Evolutionary conservation across 1,284 basidiomycete genomes (phyloP), one percentile per base, ranked within the genome.

Genomic region (Marasmius sp.): DNA sequence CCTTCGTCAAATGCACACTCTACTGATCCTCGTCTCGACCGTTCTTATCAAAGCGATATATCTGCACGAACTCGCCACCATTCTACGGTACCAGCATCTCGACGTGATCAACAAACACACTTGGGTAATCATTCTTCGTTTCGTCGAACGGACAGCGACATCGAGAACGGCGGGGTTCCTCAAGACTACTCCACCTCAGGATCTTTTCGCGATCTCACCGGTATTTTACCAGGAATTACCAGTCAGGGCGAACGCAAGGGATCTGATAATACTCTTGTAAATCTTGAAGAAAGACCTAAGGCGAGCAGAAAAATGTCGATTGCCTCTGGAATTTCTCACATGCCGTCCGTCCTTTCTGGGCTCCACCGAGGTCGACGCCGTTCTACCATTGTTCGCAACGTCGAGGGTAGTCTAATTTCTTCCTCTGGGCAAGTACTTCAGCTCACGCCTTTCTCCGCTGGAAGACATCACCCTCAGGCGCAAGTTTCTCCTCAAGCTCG

Each of bases 401-500:
- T 77, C 14, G 73, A 78, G 73, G 76, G 79, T 78, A 56, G 20
- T 63, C 8, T 9, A 11, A 60, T 54, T 27, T 41, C 33, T 38
- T 38, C 14, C 55, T 27, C 27, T 27, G 27, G 5, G 10, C 22
- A 34, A 34, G n/a, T 39, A 22, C 36, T 16, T 36, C 53, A 43
- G 39, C 22, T 52, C 14, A 11, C 47, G 27, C 59, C 38, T 49
- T 55, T 60, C 34, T 54, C n/a, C 54, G 12, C 59, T 10, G 66
- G n/a, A 9, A 89, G 89, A 86, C 56, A 79, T 86, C 49, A 75
- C 81, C 41, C 77, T 81, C 60, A 83, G 91, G 57, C 86, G 89
- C 69, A 85, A 88, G 63, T 95, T 95, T 74, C 83, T 95, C 33
- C 77, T 94, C 62, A 88, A 88, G 68, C 82, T 95, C 34, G 90